These are phyloP conservation scores for Plasmodium vinckei DNA, from an alignment of 169 alveolate species.

Conservation along the genomic window DNA sequence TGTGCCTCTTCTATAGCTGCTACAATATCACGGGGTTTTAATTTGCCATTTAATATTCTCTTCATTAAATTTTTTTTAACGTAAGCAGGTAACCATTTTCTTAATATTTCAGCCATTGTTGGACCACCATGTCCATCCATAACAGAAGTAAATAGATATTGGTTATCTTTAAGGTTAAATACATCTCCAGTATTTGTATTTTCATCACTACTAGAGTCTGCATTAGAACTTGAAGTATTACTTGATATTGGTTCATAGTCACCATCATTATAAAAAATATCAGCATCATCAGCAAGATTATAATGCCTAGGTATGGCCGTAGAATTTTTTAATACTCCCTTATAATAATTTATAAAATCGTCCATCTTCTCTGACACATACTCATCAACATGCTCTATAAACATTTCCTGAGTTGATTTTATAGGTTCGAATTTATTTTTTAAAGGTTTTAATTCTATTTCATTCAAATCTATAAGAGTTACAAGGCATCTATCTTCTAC, in stretches of 20 bases:
- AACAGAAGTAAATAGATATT: slow-evolving; percentile 45
- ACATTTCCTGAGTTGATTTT: no score
- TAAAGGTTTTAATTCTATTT: no score
- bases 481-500: slow-evolving; percentile 59
- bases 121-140: slow-evolving; percentile 74
- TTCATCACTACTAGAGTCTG: no score
- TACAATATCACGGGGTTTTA: slow-evolving; percentile 23
- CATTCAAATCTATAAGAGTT: slow-evolving; percentile 13
- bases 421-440: no score
- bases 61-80: slow-evolving; percentile 55
- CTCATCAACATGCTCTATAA: background rate
- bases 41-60: background rate
- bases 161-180: background rate
- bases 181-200: no score
- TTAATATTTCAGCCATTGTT: slow-evolving; percentile 38
- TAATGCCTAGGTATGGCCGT: no score
- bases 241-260: no score
- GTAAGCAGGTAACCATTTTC: slow-evolving; percentile 38
- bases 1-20: slow-evolving; percentile 44
- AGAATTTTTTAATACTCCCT: no score
- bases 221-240: no score
- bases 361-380: background rate
- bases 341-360: no score
- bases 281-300: no score
- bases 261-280: no score